Evolutionary conservation across 2,329 filamentous ascomycete genomes (phyloP).

Genomic region (Neurospora sp.): DNA sequence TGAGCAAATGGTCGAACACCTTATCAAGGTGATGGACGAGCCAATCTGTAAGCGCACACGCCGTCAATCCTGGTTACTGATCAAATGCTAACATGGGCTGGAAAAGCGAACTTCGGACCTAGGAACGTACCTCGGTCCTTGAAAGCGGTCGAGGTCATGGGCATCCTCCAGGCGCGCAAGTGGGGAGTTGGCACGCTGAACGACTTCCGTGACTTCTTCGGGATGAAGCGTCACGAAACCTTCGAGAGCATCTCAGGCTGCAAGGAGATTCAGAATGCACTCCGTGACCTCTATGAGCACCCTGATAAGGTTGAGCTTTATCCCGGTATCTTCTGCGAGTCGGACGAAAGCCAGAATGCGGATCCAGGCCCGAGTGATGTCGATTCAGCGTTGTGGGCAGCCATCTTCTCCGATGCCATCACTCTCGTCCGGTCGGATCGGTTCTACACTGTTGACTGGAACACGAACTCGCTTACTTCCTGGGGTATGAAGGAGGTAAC

Average conservation of each 20-base stretch:
- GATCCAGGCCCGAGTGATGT: background rate
- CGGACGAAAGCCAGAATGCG: background rate
- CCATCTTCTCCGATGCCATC: slow-evolving; percentile 50
- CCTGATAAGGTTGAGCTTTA: slow-evolving; percentile 61
- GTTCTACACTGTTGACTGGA: slow-evolving; percentile 45
- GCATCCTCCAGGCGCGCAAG: slow-evolving; percentile 50
- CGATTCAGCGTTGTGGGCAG: slow-evolving; percentile 13
- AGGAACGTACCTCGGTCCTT: slow-evolving; percentile 48
- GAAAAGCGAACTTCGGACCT: slow-evolving; percentile 39
- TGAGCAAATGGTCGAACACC: slow-evolving; percentile 43
- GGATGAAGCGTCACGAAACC: slow-evolving; percentile 42
- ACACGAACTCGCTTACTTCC: slow-evolving; percentile 19
- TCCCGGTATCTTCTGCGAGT: slow-evolving; percentile 44
- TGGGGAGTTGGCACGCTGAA: slow-evolving; percentile 54
- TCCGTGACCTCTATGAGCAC: slow-evolving; percentile 50
- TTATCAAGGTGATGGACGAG: slow-evolving; percentile 51
- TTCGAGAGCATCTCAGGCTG: slow-evolving; percentile 52
- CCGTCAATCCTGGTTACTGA: background rate
- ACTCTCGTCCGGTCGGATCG: slow-evolving; percentile 48
- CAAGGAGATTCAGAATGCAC: slow-evolving; percentile 40
- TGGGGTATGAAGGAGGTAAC: slow-evolving; percentile 11
- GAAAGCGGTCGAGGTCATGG: slow-evolving; percentile 50
- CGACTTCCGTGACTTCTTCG: slow-evolving; percentile 55
- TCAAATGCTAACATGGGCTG: slow-evolving; percentile 24
- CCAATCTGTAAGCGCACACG: slow-evolving; percentile 19